Evolutionary conservation across 108 stramenopile species (phyloP), one percentile per base, ranked within the genome.

Genomic region (Conticribra weissflogii): DNA sequence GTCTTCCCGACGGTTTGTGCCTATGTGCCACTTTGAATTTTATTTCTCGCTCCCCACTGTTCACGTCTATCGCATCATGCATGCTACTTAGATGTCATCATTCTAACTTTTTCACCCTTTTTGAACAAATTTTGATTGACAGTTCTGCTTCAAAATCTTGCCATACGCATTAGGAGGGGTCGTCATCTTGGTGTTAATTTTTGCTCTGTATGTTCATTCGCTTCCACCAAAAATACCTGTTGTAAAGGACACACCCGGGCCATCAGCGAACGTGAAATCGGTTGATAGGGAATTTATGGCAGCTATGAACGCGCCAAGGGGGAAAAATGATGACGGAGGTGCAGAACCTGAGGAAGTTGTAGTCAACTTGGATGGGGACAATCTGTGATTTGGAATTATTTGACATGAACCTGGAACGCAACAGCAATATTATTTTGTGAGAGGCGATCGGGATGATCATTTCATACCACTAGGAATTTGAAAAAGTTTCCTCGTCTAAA

Each of bases 281-380:
- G 33, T 36, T n/a, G 22, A 51, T 36, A 34, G 33, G 23, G 58
- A 1, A 21, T 34, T 34, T 36, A 23, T 33, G 32, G 33, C 32
- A 59, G 46, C 49, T 50, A 32, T 49, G 47, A 50, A 28, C 32
- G 46, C 18, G 33, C 2, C 18, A 53, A 22, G 33, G 52, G 51
- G 49, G 59, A 16, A 21, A 48, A 29, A 30, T 36, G 18, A 57
- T 18, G 45, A 51, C 18, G 70, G 34, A 28, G 69, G 52, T 54
- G 1, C 3, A 19, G 21, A 48, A 0, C 46, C 24, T 17, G 47
- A 49, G n/a, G 23, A 24, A 31, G 47, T 45, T 18, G 70, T 71
- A 12, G 59, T 71, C 12, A 71, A 71, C 50, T 61, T 71, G 23
- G 70, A 71, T 61, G 70, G 70, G 0, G 70, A 71, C 41, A 51